Conservation (phyloP, 768 basidiomycete species). For the Lentinula sp. region DNA sequence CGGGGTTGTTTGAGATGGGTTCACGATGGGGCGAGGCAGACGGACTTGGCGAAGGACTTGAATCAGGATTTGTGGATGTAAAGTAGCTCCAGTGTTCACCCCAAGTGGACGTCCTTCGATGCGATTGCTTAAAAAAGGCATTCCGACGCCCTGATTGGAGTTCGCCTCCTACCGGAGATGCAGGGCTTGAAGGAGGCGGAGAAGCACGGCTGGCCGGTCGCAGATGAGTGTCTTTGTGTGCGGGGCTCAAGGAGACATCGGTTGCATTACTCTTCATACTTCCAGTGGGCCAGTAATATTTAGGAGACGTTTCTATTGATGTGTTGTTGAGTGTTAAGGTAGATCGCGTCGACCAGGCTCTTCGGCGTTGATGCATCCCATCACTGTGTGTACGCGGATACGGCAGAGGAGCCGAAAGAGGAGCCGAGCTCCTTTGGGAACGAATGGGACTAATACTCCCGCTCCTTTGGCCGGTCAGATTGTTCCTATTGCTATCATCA, state of each 20-base stretch:
- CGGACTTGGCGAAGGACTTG: neutral
- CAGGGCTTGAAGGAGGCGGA: neutral
- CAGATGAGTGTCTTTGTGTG: neutral
- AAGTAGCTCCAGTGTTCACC: neutral
- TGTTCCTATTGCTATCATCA: neutral
- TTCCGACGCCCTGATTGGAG: neutral
- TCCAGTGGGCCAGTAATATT: neutral
- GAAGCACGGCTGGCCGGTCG: neutral
- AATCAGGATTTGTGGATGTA: neutral
- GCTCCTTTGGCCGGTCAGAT: neutral
- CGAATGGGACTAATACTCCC: neutral
- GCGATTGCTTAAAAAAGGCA: neutral
- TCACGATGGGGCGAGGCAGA: neutral
- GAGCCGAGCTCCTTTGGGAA: neutral
- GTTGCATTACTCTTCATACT: neutral
- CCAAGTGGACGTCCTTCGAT: constrained; percentile 2
- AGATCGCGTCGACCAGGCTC: neutral
- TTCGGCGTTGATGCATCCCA: neutral
- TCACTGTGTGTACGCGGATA: neutral
- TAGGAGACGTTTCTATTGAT: neutral
- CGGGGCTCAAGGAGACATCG: neutral
- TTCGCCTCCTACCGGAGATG: neutral
- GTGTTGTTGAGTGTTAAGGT: neutral
- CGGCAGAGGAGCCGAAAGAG: neutral
- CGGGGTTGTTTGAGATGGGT: neutral